Percentiles rank a stretch among this genome's conserved stretches.
Conservation (phyloP, 1,284 basidiomycete species). For the Cryptococcus sp. region DNA sequence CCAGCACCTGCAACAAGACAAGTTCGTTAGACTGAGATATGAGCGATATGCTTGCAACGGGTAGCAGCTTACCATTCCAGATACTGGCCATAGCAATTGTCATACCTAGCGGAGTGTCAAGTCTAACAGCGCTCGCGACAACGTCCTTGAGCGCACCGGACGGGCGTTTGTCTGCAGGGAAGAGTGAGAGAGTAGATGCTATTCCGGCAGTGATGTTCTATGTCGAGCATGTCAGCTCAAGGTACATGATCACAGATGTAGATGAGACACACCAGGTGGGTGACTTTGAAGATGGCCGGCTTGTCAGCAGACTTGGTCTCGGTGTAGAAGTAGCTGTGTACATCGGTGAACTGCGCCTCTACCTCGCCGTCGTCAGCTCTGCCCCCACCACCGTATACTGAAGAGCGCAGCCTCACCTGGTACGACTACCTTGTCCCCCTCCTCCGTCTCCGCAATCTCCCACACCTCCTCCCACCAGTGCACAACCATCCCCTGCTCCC, state of each 20-base stretch:
- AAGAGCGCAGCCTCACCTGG: conserved; percentile 10
- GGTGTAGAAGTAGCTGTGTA: conserved; percentile 42
- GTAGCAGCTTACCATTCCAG: conserved; percentile 37
- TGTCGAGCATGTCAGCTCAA: conserved; percentile 8
- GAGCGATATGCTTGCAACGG: too few species aligned
- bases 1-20: conserved; percentile 27
- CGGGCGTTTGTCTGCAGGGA: conserved; percentile 50
- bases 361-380: neutral
- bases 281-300: conserved; percentile 31
- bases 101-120: conserved; percentile 47
- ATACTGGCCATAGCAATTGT: conserved; percentile 41
- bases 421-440: conserved; percentile 2
- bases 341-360: conserved; percentile 23
- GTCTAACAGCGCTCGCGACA: conserved; percentile 35
- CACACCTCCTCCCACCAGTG: conserved; percentile 45
- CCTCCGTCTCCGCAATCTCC: conserved; percentile 29
- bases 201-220: conserved; percentile 50
- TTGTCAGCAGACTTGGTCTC: conserved; percentile 1
- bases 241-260: neutral
- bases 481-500: conserved; percentile 29
- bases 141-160: conserved; percentile 32
- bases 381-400: neutral
- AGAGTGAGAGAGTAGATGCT: conserved; percentile 43
- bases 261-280: conserved; percentile 33
- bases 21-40: neutral